Evolutionary conservation across 2,329 filamentous ascomycete species (phyloP).

Genomic region (Nigrospora sphaerica): DNA sequence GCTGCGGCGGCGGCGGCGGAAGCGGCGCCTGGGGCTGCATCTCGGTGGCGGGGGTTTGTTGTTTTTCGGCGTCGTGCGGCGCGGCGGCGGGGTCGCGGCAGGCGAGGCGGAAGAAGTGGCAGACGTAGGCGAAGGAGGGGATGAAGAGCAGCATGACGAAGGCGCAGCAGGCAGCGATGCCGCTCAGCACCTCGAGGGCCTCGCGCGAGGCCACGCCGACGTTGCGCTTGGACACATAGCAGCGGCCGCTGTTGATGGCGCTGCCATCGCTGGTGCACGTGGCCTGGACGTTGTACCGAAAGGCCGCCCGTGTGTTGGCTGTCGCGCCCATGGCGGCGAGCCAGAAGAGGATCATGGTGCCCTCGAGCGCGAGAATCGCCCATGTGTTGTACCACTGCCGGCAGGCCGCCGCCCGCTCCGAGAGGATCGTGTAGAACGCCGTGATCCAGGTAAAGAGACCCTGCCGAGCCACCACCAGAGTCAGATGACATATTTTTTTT

Average conservation of each 20-base stretch:
- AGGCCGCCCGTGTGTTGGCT: conserved; percentile 30
- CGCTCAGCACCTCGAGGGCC: conserved; percentile 28
- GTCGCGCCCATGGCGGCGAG: conserved; percentile 32
- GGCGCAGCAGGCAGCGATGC: conserved; percentile 35
- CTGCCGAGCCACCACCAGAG: conserved; percentile 14
- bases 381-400: conserved; percentile 33
- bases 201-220: conserved; percentile 25
- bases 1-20: conserved; percentile 4
- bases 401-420: conserved; percentile 29
- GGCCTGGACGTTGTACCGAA: conserved; percentile 21
- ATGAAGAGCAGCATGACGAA: conserved; percentile 25
- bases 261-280: conserved; percentile 30
- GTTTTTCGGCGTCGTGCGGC: conserved; percentile 14
- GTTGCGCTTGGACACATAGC: conserved; percentile 18
- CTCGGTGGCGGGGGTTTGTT: conserved; percentile 1
- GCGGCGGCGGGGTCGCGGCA: conserved; percentile 6
- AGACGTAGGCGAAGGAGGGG: conserved; percentile 21
- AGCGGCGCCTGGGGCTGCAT: conserved; percentile 3
- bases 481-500: neutral
- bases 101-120: conserved; percentile 22
- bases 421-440: conserved; percentile 31
- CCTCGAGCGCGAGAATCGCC: conserved; percentile 35
- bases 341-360: conserved; percentile 38
- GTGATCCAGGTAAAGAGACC: conserved; percentile 38
- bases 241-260: conserved; percentile 29